Conservation (phyloP, 1,284 basidiomycete genomes). For the Taiwanofungus camphoratus region DNA sequence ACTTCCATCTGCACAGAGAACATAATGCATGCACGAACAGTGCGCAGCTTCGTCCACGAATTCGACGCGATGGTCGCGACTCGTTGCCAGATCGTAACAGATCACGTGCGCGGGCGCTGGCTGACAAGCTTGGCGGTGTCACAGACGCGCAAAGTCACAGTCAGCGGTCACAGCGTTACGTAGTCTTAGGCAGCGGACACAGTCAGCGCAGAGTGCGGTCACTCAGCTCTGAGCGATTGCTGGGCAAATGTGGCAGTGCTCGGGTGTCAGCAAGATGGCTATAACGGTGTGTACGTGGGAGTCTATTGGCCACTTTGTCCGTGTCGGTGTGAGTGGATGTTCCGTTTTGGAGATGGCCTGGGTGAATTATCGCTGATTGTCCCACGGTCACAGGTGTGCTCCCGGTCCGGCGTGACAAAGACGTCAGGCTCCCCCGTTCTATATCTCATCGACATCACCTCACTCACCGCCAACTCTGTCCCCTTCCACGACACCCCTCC, state of each 20-base stretch:
- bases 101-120: conserved; percentile 2
- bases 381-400: conserved; percentile 18
- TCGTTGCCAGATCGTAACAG: too few species aligned
- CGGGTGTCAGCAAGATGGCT: not conserved
- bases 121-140: not conserved
- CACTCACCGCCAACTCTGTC: conserved; percentile 17
- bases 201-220: too few species aligned
- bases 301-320: not conserved
- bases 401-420: conserved; percentile 23
- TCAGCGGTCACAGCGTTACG: not conserved
- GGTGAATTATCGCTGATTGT: conserved; percentile 12
- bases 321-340: conserved; percentile 5
- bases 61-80: too few species aligned
- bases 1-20: too few species aligned
- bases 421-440: conserved; percentile 21
- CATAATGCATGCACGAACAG: too few species aligned
- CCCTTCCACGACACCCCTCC: conserved; percentile 24
- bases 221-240: too few species aligned
- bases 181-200: too few species aligned
- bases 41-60: too few species aligned
- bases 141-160: conserved; percentile 8
- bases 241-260: not conserved
- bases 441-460: conserved; percentile 32
- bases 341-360: conserved; percentile 4
- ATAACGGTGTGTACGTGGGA: not conserved